phyloP scores from a whole-genome alignment of 1,139 yeast species.

The Debaryomyces udenii region DNA sequence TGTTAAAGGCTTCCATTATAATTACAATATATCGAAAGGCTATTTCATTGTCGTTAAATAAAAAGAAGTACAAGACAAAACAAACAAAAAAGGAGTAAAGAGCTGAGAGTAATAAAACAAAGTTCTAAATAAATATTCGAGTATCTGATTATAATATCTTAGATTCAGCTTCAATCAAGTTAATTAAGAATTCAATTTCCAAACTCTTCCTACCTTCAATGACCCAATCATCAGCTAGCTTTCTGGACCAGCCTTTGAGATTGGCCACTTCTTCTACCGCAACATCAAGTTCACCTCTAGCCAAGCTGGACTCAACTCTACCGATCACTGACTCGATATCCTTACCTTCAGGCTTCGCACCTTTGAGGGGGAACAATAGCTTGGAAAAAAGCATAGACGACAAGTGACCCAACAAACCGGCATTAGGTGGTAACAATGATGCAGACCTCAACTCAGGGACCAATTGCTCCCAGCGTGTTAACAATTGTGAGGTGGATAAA shows the following conservation, averaged over 20 bases:
- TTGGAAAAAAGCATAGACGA: conserved; percentile 78
- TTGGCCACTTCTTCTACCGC: conserved; percentile 93
- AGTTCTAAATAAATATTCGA: conserved; percentile 9
- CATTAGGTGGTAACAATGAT: conserved; percentile 87
- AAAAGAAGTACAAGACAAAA: too few species aligned
- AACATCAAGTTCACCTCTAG: conserved; percentile 75
- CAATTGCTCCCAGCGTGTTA: conserved; percentile 71
- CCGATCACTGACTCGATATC: conserved; percentile 90
- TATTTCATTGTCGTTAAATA: too few species aligned
- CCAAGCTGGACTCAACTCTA: conserved; percentile 76
- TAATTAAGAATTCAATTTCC: conserved; percentile 81
- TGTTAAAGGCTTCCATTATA: neutral
- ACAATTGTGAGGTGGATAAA: conserved; percentile 66
- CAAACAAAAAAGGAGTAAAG: neutral
- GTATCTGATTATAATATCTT: conserved; percentile 31
- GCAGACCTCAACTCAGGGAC: conserved; percentile 89
- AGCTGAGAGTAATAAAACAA: conserved; percentile 4
- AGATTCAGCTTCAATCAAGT: conserved; percentile 62
- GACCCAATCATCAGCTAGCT: conserved; percentile 90
- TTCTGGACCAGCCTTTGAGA: conserved; percentile 92
- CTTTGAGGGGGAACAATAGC: conserved; percentile 69
- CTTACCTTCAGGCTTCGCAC: conserved; percentile 60
- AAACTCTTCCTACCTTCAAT: conserved; percentile 84
- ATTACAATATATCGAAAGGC: conserved; percentile 1
- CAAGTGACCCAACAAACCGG: conserved; percentile 91